Conservation (phyloP, 768 basidiomycete species). For the Fomitopsis serialis region DNA sequence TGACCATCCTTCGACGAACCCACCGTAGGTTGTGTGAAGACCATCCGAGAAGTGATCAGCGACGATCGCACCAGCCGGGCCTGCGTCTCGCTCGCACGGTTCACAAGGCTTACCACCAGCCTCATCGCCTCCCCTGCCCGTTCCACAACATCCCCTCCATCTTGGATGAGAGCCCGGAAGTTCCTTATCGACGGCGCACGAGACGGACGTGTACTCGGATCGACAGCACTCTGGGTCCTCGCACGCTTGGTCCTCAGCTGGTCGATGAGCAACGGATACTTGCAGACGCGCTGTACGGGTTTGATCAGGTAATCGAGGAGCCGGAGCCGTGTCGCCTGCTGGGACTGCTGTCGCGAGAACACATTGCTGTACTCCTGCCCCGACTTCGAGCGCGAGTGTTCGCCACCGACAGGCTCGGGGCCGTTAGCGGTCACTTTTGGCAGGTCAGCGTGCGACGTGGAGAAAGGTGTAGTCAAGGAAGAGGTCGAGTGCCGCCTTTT, state of each 20-base stretch:
- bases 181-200: neutral
- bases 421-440: neutral
- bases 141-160: slow-evolving; percentile 22
- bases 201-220: neutral
- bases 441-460: neutral
- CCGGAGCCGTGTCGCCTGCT: slow-evolving; percentile 39
- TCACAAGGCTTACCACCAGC: slow-evolving; percentile 65
- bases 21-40: slow-evolving; percentile 3
- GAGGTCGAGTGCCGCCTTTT: slow-evolving; percentile 19
- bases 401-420: neutral
- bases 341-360: neutral
- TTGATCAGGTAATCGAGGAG: slow-evolving; percentile 92
- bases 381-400: slow-evolving; percentile 1
- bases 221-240: neutral
- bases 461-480: neutral
- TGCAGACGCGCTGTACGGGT: slow-evolving; percentile 95
- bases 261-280: slow-evolving; percentile 86
- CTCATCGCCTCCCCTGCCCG: slow-evolving; percentile 69
- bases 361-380: neutral
- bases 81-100: slow-evolving; percentile 21
- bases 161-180: neutral
- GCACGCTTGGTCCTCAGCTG: slow-evolving; percentile 38
- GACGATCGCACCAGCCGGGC: slow-evolving; percentile 20
- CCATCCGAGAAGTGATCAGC: slow-evolving; percentile 18
- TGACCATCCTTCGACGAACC: neutral